A percentile compares a stretch with the other conserved stretches of the same genome.
phyloP scores from a whole-genome alignment of 2,329 filamentous ascomycete genomes.

The Aspergillus caelatus region DNA sequence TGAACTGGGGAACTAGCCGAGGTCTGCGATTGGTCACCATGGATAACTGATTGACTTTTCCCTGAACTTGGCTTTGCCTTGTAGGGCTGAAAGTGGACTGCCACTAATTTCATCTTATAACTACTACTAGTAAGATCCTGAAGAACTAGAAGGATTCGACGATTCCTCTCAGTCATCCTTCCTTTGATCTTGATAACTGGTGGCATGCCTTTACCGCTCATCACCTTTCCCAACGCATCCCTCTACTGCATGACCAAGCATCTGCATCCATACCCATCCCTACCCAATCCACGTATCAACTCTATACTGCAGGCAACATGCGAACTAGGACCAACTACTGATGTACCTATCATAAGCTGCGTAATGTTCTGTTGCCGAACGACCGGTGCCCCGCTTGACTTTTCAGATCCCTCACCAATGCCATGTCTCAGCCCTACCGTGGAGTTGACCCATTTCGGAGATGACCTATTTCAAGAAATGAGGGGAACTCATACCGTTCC shows the following conservation, averaged over 20 bases:
- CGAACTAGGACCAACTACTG: neutral
- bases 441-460: neutral
- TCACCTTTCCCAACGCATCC: neutral
- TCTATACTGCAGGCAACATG: neutral
- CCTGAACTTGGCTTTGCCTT: constrained; percentile 24
- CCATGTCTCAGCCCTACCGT: constrained; percentile 1
- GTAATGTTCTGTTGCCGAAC: neutral
- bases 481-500: neutral
- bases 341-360: neutral
- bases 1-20: neutral
- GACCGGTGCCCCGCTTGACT: neutral
- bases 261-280: neutral
- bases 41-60: neutral
- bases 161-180: neutral
- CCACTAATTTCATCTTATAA: constrained; percentile 3
- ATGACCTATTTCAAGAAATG: neutral
- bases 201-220: neutral
- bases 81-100: constrained; percentile 26
- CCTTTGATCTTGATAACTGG: neutral
- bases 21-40: neutral
- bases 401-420: neutral
- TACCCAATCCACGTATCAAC: neutral
- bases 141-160: neutral
- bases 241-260: neutral
- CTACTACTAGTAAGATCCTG: neutral